Conservation (phyloP, 805 yeast genomes). For the Suhomyces sp. region DNA sequence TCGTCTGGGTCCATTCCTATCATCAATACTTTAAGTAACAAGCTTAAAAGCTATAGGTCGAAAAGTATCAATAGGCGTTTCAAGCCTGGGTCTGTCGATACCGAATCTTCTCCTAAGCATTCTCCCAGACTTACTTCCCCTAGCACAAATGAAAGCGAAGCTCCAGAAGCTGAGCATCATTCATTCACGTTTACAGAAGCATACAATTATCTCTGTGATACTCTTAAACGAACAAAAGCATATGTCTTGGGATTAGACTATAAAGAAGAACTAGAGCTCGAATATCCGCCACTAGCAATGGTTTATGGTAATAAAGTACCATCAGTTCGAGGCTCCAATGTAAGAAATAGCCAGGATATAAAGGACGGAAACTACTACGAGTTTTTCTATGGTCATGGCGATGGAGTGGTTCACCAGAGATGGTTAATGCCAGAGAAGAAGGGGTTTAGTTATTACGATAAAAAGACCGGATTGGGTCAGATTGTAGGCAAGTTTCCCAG, state of each 20-base stretch:
- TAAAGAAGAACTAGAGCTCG: conserved; percentile 40
- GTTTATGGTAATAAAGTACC: conserved; percentile 83
- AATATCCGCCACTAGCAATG: conserved; percentile 80
- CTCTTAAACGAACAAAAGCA: conserved; percentile 56
- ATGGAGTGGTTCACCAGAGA: conserved; percentile 83
- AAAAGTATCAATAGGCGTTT: conserved; percentile 2
- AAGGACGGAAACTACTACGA: conserved; percentile 69
- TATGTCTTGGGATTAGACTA: conserved; percentile 57
- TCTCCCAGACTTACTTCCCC: not conserved
- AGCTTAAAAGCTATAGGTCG: conserved; percentile 24
- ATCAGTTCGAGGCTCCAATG: conserved; percentile 77
- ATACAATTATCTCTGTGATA: conserved; percentile 58
- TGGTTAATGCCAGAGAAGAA: conserved; percentile 76
- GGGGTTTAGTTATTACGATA: conserved; percentile 50
- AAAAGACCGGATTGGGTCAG: conserved; percentile 39
- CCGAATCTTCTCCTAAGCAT: not conserved
- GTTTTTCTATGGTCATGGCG: conserved; percentile 86
- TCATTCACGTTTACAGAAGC: conserved; percentile 53
- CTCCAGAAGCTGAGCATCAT: conserved; percentile 4
- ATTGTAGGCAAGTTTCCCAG: conserved; percentile 66
- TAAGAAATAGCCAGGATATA: conserved; percentile 59
- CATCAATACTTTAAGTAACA: conserved; percentile 26
- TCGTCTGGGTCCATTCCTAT: conserved; percentile 16
- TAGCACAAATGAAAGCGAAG: not conserved
- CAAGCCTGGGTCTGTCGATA: not conserved